Base-by-base conservation (phyloP, 495 filamentous ascomycete genomes). In the Talaromyces nanjingensis region DNA sequence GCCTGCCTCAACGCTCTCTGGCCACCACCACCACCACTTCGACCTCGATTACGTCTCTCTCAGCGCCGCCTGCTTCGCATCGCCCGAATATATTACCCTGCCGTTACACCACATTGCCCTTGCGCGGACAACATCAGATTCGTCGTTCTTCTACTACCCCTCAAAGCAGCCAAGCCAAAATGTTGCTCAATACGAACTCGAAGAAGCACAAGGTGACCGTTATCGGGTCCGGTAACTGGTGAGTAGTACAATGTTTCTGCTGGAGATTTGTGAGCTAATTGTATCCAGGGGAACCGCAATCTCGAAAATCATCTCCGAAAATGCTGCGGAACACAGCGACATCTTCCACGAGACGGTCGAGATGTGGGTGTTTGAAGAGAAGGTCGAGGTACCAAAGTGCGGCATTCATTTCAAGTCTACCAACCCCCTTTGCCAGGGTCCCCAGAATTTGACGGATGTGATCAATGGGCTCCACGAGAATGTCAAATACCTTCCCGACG, bases 351-450 rank as follows among this genome's bases (percentile, higher is more conserved):
- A 86, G 68, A 84, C 92, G 61, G 92, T 99, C 45, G 90, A 93
- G 76, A 98, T 99, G 93, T 98, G 91, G 91, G 93, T 96, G 70
- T 94, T 85, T 66, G 91, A 97, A 77, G 92, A 97, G 76, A 86
- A 92, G 56, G 86, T 93, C 47, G 84, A 85, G 59, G 78, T 96
- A 60, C 76, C 89, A n/a, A 79, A 86, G 69, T 76, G 76, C 54
- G 89, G 85, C 9, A 78, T 77, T 47, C 78, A 88, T 77, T 86
- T 87, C 74, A 74, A 87, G 64, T 66, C 84, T 56, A 73, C 76
- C 31, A 81, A 83, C 20, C 76, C 83, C 29, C 72, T 84, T 37
- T 78, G 78, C 64, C 81, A 84, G 63, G 79, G 85, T 56, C 84
- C 87, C 2, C 90, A 91, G 72, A 96, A 96, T 73, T 86, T 99